A percentile compares a stretch with the other conserved stretches of the same genome.
phyloP scores from a whole-genome alignment of 129 eudicot genomes.

The Glebionis coronaria region DNA sequence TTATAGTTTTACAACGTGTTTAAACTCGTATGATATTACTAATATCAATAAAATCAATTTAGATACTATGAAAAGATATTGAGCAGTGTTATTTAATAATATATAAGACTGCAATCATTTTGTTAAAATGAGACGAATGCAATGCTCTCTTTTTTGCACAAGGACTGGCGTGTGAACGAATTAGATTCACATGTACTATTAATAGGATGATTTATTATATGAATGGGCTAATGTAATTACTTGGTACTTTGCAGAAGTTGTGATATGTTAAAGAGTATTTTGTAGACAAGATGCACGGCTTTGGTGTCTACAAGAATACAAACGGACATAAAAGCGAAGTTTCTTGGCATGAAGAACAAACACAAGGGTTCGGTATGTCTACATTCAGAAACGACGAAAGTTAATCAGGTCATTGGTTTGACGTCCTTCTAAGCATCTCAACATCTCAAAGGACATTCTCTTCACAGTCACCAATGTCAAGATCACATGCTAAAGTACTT shows the following conservation, averaged over 20 bases:
- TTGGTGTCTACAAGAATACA: slow-evolving; percentile 56
- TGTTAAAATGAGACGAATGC: too few relatives aligned
- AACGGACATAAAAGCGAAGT: slow-evolving; percentile 78
- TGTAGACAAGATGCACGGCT: slow-evolving; percentile 79
- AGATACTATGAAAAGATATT: too few relatives aligned
- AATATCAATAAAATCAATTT: too few relatives aligned
- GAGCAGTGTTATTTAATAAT: too few relatives aligned
- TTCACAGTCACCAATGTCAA: slow-evolving; percentile 22
- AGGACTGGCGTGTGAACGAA: too few relatives aligned
- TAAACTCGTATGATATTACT: too few relatives aligned
- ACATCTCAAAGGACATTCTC: slow-evolving; percentile 24
- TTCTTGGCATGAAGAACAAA: slow-evolving; percentile 90
- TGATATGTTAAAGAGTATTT: slow-evolving; percentile 68
- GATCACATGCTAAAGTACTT: slow-evolving; percentile 36
- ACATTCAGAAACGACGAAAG: slow-evolving; percentile 70
- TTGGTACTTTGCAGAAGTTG: slow-evolving; percentile 53
- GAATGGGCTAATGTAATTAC: slow-evolving; percentile 11
- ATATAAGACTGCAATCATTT: too few relatives aligned
- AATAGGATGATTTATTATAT: too few relatives aligned
- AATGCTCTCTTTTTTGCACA: too few relatives aligned
- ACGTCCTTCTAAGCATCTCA: slow-evolving; percentile 51
- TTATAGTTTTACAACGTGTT: too few relatives aligned
- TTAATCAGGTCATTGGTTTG: slow-evolving; percentile 77
- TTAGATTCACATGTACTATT: too few relatives aligned
- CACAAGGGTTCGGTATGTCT: too few relatives aligned